Conservation (phyloP, 2,329 filamentous ascomycete species). For the Sporothrix variecibatus region DNA sequence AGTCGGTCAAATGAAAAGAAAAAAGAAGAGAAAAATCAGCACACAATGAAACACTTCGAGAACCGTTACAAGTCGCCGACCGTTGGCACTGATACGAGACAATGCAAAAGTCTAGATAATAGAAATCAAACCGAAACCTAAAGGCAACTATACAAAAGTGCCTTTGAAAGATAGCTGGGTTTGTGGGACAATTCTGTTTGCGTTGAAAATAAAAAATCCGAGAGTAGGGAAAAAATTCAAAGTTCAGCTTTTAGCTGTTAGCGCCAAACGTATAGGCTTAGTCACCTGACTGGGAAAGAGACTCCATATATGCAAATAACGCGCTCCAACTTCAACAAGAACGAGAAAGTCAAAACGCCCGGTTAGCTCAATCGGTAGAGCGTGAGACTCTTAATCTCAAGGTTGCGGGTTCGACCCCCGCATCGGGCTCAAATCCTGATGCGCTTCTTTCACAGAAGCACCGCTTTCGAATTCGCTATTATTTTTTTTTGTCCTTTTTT, state of each 20-base stretch:
- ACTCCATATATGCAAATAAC: background rate
- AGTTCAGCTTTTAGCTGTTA: background rate
- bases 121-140: background rate
- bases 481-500: slow-evolving; percentile 23
- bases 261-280: background rate
- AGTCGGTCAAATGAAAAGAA: background rate
- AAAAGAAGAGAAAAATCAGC: background rate
- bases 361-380: slow-evolving; percentile 72
- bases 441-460: slow-evolving; percentile 30
- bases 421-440: slow-evolving; percentile 49
- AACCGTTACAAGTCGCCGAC: background rate
- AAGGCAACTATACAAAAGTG: background rate
- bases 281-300: background rate
- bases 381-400: slow-evolving; percentile 66
- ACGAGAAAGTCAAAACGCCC: slow-evolving; percentile 39
- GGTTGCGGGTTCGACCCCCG: slow-evolving; percentile 47
- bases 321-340: background rate
- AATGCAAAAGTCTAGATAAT: background rate
- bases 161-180: background rate
- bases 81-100: background rate
- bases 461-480: slow-evolving; percentile 20
- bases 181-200: background rate
- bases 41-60: background rate
- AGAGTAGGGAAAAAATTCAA: background rate
- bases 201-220: background rate